Percentiles rank a stretch among this genome's conserved stretches.
phyloP scores from a whole-genome alignment of 495 filamentous ascomycete genomes.

The Neurospora sp. region DNA sequence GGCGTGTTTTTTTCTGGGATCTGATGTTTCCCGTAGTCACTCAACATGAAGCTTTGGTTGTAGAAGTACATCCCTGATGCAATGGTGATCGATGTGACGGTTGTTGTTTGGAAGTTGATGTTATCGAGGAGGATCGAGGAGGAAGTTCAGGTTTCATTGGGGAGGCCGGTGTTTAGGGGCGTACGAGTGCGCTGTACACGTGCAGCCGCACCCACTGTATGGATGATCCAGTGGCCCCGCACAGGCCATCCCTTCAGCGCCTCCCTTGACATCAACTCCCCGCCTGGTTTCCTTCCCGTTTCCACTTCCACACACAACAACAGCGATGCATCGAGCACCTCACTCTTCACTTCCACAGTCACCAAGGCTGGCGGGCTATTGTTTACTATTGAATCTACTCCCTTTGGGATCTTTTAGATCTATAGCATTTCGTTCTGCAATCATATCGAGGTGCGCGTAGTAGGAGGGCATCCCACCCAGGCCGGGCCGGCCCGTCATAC shows the following conservation, averaged over 20 bases:
- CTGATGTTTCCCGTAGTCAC: background rate
- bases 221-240: background rate
- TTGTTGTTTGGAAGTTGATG: background rate
- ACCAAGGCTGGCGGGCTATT: no score
- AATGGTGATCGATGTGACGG: background rate
- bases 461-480: background rate
- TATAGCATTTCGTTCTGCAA: background rate
- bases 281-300: background rate
- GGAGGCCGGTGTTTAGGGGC: background rate
- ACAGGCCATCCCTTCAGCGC: background rate
- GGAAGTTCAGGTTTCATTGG: background rate
- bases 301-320: background rate
- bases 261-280: background rate
- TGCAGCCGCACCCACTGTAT: background rate
- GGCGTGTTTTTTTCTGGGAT: background rate
- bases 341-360: background rate
- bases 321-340: background rate
- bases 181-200: background rate
- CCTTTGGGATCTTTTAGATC: background rate
- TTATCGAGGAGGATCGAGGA: background rate
- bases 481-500: background rate
- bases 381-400: background rate
- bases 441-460: background rate
- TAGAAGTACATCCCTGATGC: background rate
- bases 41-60: background rate